These are phyloP conservation scores for Scenedesmus sp. DNA, from an alignment of 163 green algal genomes.

Conservation along the genomic window DNA sequence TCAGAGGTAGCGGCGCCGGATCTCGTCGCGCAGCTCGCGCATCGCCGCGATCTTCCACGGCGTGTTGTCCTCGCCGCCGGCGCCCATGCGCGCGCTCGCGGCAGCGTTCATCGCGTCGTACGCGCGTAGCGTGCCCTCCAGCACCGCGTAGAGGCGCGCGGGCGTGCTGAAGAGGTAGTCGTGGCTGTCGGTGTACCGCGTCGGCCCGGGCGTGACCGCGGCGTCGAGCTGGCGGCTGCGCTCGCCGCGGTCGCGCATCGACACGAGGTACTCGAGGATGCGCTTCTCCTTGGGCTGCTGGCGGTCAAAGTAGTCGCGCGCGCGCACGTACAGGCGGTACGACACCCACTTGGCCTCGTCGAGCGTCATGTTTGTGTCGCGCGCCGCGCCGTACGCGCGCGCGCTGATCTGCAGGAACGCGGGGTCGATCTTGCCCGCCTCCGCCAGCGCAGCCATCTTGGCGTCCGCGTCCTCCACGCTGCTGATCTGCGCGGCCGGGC, in stretches of 20 bases:
- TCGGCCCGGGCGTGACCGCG: slow-evolving; percentile 63
- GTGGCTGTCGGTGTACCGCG: slow-evolving; percentile 57
- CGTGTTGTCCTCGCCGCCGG: slow-evolving; percentile 47
- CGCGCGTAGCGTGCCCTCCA: slow-evolving; percentile 62
- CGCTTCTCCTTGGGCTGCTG: slow-evolving; percentile 69
- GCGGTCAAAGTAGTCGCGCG: slow-evolving; percentile 69
- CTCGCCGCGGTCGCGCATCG: slow-evolving; percentile 50
- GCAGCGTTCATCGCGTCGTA: slow-evolving; percentile 55
- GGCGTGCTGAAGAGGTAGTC: slow-evolving; percentile 68
- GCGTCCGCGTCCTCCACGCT: slow-evolving; percentile 63
- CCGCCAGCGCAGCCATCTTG: slow-evolving; percentile 61
- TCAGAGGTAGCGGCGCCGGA: slow-evolving; percentile 61
- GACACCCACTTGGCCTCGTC: slow-evolving; percentile 67
- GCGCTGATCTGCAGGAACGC: slow-evolving; percentile 63
- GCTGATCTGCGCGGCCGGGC: too few relatives aligned
- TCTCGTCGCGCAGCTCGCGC: slow-evolving; percentile 59
- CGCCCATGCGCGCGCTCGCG: slow-evolving; percentile 44
- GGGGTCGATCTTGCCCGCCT: slow-evolving; percentile 63
- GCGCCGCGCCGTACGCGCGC: slow-evolving; percentile 65
- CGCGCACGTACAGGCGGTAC: slow-evolving; percentile 69
- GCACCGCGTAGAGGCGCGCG: slow-evolving; percentile 38
- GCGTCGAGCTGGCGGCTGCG: slow-evolving; percentile 59
- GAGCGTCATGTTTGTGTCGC: slow-evolving; percentile 69
- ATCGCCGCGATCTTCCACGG: slow-evolving; percentile 61
- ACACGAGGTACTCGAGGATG: slow-evolving; percentile 71